These are phyloP conservation scores for Lolium multiflorum DNA, from an alignment of 176 grass and related monocot genomes.

Conservation along the genomic window DNA sequence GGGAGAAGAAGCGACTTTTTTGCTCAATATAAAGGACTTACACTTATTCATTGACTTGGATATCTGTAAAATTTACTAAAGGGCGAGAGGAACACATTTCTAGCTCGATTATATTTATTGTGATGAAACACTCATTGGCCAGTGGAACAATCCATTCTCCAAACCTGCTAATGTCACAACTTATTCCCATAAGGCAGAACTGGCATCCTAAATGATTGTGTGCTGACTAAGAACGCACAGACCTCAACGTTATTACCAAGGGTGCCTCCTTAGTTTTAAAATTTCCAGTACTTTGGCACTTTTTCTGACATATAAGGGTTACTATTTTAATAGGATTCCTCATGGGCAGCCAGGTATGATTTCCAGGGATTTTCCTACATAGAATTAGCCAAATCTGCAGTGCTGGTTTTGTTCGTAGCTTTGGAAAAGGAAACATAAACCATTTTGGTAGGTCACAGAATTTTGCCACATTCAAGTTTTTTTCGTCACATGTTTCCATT, in stretches of 20 bases:
- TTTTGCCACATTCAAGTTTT: slow-evolving; percentile 28
- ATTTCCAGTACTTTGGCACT: not conserved
- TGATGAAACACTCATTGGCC: not conserved
- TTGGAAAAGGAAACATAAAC: not conserved
- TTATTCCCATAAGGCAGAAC: not conserved
- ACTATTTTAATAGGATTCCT: not conserved
- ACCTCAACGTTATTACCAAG: not conserved
- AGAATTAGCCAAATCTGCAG: slow-evolving; percentile 20
- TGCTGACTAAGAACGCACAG: not conserved
- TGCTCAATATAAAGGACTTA: not conserved
- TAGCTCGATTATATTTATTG: not conserved
- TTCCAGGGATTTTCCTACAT: not conserved
- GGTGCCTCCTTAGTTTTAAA: not conserved
- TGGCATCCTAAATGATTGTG: not conserved
- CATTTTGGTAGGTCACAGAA: not conserved
- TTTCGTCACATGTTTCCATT: not conserved
- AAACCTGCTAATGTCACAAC: not conserved
- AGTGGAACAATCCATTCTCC: not conserved
- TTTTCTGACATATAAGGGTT: not conserved
- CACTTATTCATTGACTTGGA: not conserved
- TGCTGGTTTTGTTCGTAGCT: slow-evolving; percentile 21
- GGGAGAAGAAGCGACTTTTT: not conserved
- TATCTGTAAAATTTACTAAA: not conserved
- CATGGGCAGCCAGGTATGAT: not conserved
- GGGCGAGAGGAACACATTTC: not conserved